These are phyloP conservation scores for Globisporangium sylvaticum DNA, from an alignment of 352 stramenopile genomes.

Conservation along the genomic window DNA sequence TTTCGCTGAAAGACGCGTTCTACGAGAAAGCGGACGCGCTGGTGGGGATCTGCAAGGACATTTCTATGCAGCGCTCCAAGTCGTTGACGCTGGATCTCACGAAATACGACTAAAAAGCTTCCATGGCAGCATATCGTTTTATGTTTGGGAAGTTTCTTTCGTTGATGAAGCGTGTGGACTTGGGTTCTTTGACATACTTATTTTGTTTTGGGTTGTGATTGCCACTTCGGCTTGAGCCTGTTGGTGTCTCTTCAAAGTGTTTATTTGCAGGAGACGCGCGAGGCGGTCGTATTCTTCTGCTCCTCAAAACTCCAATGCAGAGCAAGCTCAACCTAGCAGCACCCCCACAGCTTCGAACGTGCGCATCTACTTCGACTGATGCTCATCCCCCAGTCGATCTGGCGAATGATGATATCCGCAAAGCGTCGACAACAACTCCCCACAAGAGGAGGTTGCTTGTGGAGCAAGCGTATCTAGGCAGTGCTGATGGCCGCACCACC, in stretches of 20 bases:
- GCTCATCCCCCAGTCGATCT: background rate
- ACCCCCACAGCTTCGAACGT: too few species aligned
- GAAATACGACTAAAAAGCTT: conserved; percentile 36
- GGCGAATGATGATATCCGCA: background rate
- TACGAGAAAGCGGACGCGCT: conserved; percentile 93
- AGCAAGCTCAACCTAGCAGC: background rate
- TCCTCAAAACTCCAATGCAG: background rate
- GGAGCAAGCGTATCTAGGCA: conserved; percentile 2
- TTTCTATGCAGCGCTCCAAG: conserved; percentile 62
- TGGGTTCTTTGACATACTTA: too few species aligned
- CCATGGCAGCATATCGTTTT: background rate
- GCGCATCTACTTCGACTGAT: background rate
- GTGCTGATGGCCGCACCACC: background rate
- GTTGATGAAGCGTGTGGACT: background rate
- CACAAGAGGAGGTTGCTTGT: background rate
- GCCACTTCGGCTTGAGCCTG: background rate
- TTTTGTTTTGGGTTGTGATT: too few species aligned
- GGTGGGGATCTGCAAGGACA: conserved; percentile 91
- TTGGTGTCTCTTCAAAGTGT: background rate
- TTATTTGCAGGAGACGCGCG: background rate
- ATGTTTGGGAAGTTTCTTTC: too few species aligned
- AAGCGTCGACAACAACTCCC: background rate
- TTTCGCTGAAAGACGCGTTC: conserved; percentile 98
- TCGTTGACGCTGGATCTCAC: conserved; percentile 83
- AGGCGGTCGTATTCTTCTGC: too few species aligned